Conservation (phyloP, 2,329 filamentous ascomycete species). For the Biscogniauxia mediterranea region DNA sequence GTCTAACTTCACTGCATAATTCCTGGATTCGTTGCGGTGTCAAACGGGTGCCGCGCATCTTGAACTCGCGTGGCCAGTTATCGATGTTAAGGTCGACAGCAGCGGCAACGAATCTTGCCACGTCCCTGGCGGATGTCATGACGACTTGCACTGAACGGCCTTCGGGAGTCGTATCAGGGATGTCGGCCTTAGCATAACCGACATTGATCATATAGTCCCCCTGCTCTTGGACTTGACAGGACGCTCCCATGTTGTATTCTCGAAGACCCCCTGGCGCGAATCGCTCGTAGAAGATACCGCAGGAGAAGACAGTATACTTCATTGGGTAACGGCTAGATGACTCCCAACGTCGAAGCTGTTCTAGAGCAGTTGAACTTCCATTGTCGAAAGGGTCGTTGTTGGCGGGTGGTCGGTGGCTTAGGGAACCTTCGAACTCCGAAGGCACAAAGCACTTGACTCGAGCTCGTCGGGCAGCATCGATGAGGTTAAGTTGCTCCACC, state of each 20-base stretch:
- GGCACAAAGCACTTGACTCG: conserved; percentile 70
- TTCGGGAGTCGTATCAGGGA: conserved; percentile 53
- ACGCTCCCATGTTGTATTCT: conserved; percentile 55
- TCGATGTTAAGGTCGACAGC: conserved; percentile 60
- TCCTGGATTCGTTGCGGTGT: conserved; percentile 58
- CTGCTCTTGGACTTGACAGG: conserved; percentile 52
- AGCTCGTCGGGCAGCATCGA: conserved; percentile 65
- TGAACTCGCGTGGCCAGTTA: conserved; percentile 67
- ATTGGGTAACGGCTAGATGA: conserved; percentile 49
- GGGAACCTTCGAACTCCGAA: conserved; percentile 70
- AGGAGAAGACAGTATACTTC: conserved; percentile 68
- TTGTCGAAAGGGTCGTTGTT: conserved; percentile 59
- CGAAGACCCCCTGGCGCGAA: conserved; percentile 67
- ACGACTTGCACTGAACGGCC: conserved; percentile 56
- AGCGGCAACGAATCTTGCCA: conserved; percentile 69
- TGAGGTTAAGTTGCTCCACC: conserved; percentile 64
- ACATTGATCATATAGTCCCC: conserved; percentile 68
- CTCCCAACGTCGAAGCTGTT: conserved; percentile 47
- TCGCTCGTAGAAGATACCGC: conserved; percentile 73
- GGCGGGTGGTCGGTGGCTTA: conserved; percentile 48
- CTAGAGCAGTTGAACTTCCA: conserved; percentile 54
- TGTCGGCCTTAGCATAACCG: conserved; percentile 54
- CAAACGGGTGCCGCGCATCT: conserved; percentile 66
- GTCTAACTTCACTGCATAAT: conserved; percentile 47
- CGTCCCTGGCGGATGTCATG: conserved; percentile 68